Evolutionary conservation across 768 basidiomycete genomes (phyloP).

Genomic region (Russula lepida): DNA sequence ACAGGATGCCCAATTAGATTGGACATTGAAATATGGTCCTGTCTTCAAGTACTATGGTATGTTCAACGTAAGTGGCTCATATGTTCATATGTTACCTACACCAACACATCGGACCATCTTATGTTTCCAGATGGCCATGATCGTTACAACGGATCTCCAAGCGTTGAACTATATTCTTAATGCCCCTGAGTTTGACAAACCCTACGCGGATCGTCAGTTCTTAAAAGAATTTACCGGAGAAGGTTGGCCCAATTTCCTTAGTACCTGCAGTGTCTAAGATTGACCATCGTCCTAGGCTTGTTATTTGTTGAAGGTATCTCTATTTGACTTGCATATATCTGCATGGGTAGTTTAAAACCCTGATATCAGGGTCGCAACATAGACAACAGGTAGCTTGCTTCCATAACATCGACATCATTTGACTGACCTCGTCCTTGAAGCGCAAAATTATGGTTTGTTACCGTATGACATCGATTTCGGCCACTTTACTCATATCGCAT

Average conservation of each 20-base stretch:
- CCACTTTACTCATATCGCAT: neutral
- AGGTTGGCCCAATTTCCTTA: neutral
- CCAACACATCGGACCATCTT: neutral
- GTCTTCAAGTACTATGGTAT: slow-evolving; percentile 6
- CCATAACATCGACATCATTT: neutral
- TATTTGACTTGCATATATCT: neutral
- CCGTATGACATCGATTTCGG: neutral
- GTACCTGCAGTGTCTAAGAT: neutral
- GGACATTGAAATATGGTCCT: slow-evolving; percentile 6
- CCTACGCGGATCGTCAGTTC: neutral
- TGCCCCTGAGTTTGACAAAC: slow-evolving; percentile 14
- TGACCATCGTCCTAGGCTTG: slow-evolving; percentile 1
- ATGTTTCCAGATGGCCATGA: neutral
- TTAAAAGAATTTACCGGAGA: slow-evolving; percentile 1
- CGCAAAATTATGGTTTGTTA: slow-evolving; percentile 14
- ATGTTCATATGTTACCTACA: too few relatives aligned
- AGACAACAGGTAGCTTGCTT: slow-evolving; percentile 7
- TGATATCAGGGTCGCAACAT: slow-evolving; percentile 6
- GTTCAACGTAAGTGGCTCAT: slow-evolving; percentile 6
- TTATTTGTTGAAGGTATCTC: slow-evolving; percentile 10
- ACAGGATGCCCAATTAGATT: slow-evolving; percentile 1
- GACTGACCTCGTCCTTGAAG: neutral
- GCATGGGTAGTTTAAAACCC: neutral
- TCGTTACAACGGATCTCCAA: slow-evolving; percentile 3
- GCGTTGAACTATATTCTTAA: slow-evolving; percentile 12